Evolutionary conservation across 371 early-diverging fungal genomes (phyloP), one percentile per base, ranked within the genome.

Genomic region (Capniomyces stellatus): DNA sequence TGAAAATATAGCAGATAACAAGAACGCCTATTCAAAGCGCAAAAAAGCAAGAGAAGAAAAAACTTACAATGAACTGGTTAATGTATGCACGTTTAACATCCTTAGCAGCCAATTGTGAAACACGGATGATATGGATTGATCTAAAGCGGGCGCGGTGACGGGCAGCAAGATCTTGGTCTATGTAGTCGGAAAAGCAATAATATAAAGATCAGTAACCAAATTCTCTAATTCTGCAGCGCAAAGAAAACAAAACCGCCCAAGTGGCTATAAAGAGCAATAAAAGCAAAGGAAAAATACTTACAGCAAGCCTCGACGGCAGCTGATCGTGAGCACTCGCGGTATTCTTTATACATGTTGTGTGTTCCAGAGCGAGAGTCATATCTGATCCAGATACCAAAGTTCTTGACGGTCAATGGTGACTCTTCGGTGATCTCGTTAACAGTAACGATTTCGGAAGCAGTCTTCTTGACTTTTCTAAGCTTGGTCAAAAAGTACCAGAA

Each of bases 261-360:
- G 18, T 40, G 25, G 18, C 18, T 41, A 41, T 41, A 21, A 21
- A 41, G 41, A 21, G 21, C 18, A 41, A 21, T 18, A 41, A 41
- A 41, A 21, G 18, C 41, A 41, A 18, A 35, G 6, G 35, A 35
- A 47, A 35, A 49, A 28, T 60, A 70, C 71, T 62, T 70, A 76
- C 77, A 97, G 85, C 92, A 92, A 28, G 88, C 67, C 62, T 78
- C 81, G 43, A 99, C 98, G 54, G 98, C 99, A 59, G 82, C 92
- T 46, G 76, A 72, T 69, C 98, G 87, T 69, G 83, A 75, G 72
- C 96, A 73, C 69, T 92, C 96, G 69, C 99, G 89, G 89, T 97
- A 95, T 81, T 99, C 99, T 88, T 98, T 99, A 87, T 98, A 98
- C 92, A 98, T 97, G 87, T 98, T 98, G 87, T 98, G 97, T 59